These are phyloP conservation scores for Venturia carpophila DNA, from an alignment of 2,329 filamentous ascomycete species.

Conservation along the genomic window DNA sequence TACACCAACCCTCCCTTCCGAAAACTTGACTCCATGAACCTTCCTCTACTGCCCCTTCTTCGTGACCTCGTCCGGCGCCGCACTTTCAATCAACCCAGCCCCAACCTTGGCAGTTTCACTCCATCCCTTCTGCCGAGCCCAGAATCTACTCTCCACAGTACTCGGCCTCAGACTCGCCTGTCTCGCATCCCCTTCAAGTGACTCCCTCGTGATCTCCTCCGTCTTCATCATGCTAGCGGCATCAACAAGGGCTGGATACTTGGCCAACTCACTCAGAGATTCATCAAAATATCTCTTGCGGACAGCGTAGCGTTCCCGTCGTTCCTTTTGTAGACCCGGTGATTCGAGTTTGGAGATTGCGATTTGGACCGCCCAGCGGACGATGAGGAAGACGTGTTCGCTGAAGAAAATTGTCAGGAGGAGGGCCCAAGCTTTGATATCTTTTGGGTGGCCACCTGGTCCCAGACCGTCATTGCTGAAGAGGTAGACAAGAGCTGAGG, in stretches of 20 bases:
- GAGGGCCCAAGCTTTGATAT: slow-evolving; percentile 71
- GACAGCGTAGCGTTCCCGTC: slow-evolving; percentile 69
- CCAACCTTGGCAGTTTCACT: slow-evolving; percentile 45
- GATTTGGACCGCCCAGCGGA: slow-evolving; percentile 63
- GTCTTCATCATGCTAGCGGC: slow-evolving; percentile 37
- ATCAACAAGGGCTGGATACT: slow-evolving; percentile 40
- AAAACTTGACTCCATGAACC: background rate
- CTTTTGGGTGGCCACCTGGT: slow-evolving; percentile 56
- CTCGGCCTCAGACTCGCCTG: slow-evolving; percentile 33
- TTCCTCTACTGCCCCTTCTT: slow-evolving; percentile 29
- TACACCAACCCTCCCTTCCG: background rate
- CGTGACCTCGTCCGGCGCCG: slow-evolving; percentile 25
- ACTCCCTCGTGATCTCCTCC: slow-evolving; percentile 53
- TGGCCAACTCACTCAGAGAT: slow-evolving; percentile 51
- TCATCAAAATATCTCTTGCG: slow-evolving; percentile 73
- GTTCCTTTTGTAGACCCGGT: slow-evolving; percentile 77
- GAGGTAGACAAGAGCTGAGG: slow-evolving; percentile 79
- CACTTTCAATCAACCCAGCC: slow-evolving; percentile 42
- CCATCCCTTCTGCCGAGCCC: slow-evolving; percentile 44
- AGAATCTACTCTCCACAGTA: slow-evolving; percentile 44
- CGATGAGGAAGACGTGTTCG: slow-evolving; percentile 81
- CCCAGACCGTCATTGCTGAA: slow-evolving; percentile 66
- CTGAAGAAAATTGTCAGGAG: slow-evolving; percentile 75
- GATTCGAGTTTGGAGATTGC: slow-evolving; percentile 76
- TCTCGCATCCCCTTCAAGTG: slow-evolving; percentile 52